Conservation (phyloP, 129 eudicot genomes). For the Saposhnikovia divaricata region DNA sequence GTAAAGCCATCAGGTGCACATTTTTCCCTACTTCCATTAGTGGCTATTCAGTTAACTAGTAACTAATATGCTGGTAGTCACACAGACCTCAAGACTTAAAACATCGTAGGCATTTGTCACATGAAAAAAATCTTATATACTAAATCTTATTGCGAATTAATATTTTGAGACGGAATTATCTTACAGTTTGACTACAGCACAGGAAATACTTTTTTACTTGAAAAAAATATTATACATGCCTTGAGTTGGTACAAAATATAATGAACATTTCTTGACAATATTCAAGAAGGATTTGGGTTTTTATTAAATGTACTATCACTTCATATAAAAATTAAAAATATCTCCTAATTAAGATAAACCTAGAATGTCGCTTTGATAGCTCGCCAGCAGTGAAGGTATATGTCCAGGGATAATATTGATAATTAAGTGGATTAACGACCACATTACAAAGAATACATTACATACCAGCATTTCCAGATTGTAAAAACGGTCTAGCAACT, state of each 20-base stretch:
- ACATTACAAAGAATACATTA: no score
- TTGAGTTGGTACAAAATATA: background rate
- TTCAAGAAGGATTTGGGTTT: background rate
- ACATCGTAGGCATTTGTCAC: no score
- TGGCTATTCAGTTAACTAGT: background rate
- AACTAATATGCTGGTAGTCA: background rate
- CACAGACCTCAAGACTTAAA: background rate
- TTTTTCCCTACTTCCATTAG: background rate
- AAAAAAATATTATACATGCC: no score
- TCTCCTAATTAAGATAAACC: background rate
- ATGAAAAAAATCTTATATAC: background rate
- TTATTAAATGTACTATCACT: background rate
- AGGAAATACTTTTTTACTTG: background rate
- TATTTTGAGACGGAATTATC: background rate
- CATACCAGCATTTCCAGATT: no score
- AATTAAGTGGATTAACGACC: no score
- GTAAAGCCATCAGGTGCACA: background rate
- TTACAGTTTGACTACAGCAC: background rate
- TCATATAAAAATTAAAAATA: no score
- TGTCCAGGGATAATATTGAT: no score
- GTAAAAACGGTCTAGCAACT: slow-evolving; percentile 82
- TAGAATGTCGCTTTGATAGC: background rate
- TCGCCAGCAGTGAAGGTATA: background rate
- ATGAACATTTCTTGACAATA: background rate
- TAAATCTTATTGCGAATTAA: background rate